Conservation (phyloP, 352 stramenopile species). For the Globisporangium viniferum region DNA sequence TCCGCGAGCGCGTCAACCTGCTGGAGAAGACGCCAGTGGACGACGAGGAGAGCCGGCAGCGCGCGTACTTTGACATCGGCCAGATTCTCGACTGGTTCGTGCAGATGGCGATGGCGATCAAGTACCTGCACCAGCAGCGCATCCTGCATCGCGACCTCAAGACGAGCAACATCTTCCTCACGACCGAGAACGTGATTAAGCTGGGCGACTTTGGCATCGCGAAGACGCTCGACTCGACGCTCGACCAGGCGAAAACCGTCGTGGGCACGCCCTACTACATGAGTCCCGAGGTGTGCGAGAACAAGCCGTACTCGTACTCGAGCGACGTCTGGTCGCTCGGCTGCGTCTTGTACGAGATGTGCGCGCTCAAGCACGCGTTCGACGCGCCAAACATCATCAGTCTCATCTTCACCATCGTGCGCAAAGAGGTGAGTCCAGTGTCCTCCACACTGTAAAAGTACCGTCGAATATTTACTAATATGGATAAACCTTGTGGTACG, state of each 20-base stretch:
- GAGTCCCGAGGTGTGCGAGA: conserved; percentile 92
- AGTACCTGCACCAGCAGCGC: conserved; percentile 91
- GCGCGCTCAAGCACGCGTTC: conserved; percentile 82
- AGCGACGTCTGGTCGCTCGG: conserved; percentile 93
- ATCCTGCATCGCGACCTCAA: conserved; percentile 94
- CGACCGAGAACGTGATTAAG: conserved; percentile 84
- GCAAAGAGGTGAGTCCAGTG: conserved; percentile 51
- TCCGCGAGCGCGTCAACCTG: conserved; percentile 45
- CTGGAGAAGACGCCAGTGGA: conserved; percentile 20
- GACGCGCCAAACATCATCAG: conserved; percentile 81
- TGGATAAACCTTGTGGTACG: neutral
- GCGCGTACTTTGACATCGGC: conserved; percentile 52
- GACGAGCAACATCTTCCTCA: conserved; percentile 93
- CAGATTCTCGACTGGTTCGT: conserved; percentile 90
- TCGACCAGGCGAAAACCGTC: conserved; percentile 86
- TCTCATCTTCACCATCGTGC: conserved; percentile 82
- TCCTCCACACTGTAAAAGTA: neutral
- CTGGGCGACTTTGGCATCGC: conserved; percentile 94
- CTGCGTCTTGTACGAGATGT: conserved; percentile 89
- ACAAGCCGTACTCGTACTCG: conserved; percentile 89
- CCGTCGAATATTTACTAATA: no score
- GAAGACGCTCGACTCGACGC: conserved; percentile 76
- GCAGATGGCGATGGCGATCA: conserved; percentile 93
- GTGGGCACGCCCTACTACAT: conserved; percentile 94
- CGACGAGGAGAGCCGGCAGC: conserved; percentile 11